Evolutionary conservation across 2,329 filamentous ascomycete species (phyloP), one percentile per base, ranked within the genome.

Genomic region (Exophiala calicioides): DNA sequence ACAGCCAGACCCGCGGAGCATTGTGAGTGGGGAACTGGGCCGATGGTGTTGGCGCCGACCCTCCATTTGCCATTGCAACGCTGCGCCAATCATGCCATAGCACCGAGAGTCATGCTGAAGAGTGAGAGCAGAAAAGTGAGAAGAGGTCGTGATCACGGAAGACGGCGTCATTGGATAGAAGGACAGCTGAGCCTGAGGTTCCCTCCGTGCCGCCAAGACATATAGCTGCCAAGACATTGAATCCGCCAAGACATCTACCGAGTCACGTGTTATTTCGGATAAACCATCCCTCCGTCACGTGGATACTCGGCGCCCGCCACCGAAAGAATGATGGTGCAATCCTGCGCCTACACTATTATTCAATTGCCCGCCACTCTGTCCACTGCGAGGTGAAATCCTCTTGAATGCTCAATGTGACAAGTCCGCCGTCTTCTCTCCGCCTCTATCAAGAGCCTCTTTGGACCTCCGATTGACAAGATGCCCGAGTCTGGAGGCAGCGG

Each of bases 1-100:
- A 74, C 63, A 98, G 84, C 93, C 93, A 97, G 61, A 91, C 88
- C 62, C 91, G 85, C 39, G 90, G 90, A 38, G 75, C 76, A 62
- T 77, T 76, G 65, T 82, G 79, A 21, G 74, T 70, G 31, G 81
- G 81, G 57, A 82, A 56, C 19, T 58, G 52, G 32, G 55, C 50
- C 30, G 50, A 38, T 18, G 55, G 47, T 36, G 40, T 52, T 38
- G 52, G 42, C 35, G 38, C 44, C 29, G 40, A 37, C 24, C 44
- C 53, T 34, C 53, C 55, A 55, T 55, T 54, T 40, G 55, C 53
- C 55, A 58, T 58, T 16, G 37, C 38, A 44, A 15, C 27, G 16
- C 32, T 29, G 16, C 35, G 32, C 16, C 20, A 15, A 43, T 38
- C 36, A 50, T 53, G n/a, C n/a, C 24, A 33, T 33, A 36, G 42